These are phyloP conservation scores for Verticillium tricorpus DNA, from an alignment of 2,329 filamentous ascomycete species.

Conservation along the genomic window DNA sequence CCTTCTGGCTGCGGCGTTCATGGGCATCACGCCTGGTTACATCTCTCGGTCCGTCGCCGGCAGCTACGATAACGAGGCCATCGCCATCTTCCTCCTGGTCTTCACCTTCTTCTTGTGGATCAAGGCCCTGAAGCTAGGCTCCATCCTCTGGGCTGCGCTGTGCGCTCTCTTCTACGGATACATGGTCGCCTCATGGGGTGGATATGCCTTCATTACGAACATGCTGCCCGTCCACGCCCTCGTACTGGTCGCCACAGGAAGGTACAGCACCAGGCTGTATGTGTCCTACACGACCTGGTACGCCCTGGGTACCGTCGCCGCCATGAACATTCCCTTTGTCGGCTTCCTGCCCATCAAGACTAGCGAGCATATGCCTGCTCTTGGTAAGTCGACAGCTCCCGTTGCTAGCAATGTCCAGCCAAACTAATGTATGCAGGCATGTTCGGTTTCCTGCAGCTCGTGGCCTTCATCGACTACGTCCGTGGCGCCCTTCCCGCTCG, in stretches of 20 bases:
- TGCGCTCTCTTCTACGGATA: slow-evolving; percentile 98
- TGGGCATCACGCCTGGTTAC: slow-evolving; percentile 96
- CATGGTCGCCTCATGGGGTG: slow-evolving; percentile 99
- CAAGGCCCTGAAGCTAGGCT: slow-evolving; percentile 94
- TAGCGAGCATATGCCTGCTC: slow-evolving; percentile 96
- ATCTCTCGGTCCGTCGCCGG: slow-evolving; percentile 97
- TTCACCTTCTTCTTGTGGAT: slow-evolving; percentile 99
- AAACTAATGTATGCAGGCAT: slow-evolving; percentile 55
- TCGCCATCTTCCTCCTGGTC: slow-evolving; percentile 96
- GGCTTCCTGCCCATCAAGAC: slow-evolving; percentile 94
- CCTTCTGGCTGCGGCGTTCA: slow-evolving; percentile 88
- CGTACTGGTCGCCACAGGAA: slow-evolving; percentile 91
- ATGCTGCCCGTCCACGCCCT: slow-evolving; percentile 91
- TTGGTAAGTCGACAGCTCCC: slow-evolving; percentile 55
- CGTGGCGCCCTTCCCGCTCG: slow-evolving; percentile 83
- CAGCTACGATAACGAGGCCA: slow-evolving; percentile 99
- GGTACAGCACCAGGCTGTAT: slow-evolving; percentile 90
- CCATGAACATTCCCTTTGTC: slow-evolving; percentile 99
- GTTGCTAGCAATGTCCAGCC: neutral
- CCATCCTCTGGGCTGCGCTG: slow-evolving; percentile 92
- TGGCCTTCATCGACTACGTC: slow-evolving; percentile 88
- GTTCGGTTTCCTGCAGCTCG: slow-evolving; percentile 90
- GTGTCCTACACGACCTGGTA: slow-evolving; percentile 99
- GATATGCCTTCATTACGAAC: slow-evolving; percentile 99
- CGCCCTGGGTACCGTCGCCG: slow-evolving; percentile 88